Percentiles rank a stretch among this genome's conserved stretches.
These are phyloP conservation scores for Viridothelium virens DNA, from an alignment of 495 filamentous ascomycete species.

Conservation along the genomic window DNA sequence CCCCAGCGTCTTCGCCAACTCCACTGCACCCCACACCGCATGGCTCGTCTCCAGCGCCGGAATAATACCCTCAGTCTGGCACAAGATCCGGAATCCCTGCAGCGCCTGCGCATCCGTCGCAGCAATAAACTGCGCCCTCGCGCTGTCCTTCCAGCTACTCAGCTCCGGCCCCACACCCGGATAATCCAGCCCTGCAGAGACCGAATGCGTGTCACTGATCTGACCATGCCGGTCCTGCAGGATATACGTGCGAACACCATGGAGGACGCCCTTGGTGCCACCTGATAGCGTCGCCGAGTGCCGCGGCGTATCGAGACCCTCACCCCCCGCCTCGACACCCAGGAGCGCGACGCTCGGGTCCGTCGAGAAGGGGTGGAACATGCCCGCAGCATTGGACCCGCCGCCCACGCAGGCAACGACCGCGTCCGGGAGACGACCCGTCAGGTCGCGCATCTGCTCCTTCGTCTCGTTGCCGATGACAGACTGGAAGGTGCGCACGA, in stretches of 20 bases:
- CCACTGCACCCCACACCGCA: constrained; percentile 79
- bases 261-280: constrained; percentile 84
- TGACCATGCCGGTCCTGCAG: constrained; percentile 88
- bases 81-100: constrained; percentile 73
- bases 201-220: constrained; percentile 87
- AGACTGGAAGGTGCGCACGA: constrained; percentile 90
- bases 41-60: constrained; percentile 91
- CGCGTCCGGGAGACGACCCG: constrained; percentile 85
- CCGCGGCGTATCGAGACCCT: constrained; percentile 78
- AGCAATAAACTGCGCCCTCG: constrained; percentile 78
- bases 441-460: constrained; percentile 69
- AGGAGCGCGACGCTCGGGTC: constrained; percentile 79
- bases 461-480: constrained; percentile 92
- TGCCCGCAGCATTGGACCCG: constrained; percentile 82
- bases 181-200: constrained; percentile 96
- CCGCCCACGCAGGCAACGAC: constrained; percentile 95
- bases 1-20: constrained; percentile 85
- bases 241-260: constrained; percentile 92
- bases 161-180: constrained; percentile 94
- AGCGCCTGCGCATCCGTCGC: constrained; percentile 91
- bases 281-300: constrained; percentile 85
- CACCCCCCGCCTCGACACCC: constrained; percentile 94
- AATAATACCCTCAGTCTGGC: constrained; percentile 89
- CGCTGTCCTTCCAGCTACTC: constrained; percentile 80
- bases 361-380: constrained; percentile 92